Evolutionary conservation across 768 basidiomycete species (phyloP).

Genomic region (Podaxis sp.): DNA sequence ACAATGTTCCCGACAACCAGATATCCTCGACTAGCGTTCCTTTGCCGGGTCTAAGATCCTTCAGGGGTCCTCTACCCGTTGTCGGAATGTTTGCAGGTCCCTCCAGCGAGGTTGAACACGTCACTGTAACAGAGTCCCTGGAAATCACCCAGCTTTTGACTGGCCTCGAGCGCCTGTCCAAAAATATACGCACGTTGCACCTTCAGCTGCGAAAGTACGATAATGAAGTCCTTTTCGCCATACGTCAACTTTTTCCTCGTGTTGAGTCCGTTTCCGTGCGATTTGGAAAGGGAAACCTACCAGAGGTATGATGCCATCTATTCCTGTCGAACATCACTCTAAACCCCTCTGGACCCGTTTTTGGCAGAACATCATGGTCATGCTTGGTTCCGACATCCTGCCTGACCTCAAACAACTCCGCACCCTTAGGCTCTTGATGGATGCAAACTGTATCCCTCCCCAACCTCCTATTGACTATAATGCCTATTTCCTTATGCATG

Average conservation of each 20-base stretch:
- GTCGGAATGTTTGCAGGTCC: constrained; percentile 16
- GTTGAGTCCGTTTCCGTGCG: constrained; percentile 18
- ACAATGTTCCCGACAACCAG: constrained; percentile 24
- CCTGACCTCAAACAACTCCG: constrained; percentile 20
- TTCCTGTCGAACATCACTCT: not conserved
- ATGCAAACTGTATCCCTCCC: constrained; percentile 11
- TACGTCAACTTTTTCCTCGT: constrained; percentile 20
- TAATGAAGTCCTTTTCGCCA: constrained; percentile 26
- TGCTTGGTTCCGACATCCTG: constrained; percentile 25
- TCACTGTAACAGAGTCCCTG: constrained; percentile 19
- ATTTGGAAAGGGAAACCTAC: constrained; percentile 19
- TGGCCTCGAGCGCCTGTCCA: constrained; percentile 20
- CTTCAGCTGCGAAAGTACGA: constrained; percentile 24
- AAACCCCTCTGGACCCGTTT: not conserved
- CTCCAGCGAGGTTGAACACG: constrained; percentile 15
- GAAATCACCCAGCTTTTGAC: constrained; percentile 15
- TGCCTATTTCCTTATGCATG: constrained; percentile 8
- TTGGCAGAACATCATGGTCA: constrained; percentile 24
- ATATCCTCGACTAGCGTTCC: constrained; percentile 18
- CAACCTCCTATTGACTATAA: constrained; percentile 10
- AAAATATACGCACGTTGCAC: constrained; percentile 18
- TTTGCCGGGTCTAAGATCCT: constrained; percentile 20
- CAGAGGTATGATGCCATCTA: constrained; percentile 17
- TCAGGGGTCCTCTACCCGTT: constrained; percentile 23
- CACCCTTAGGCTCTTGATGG: constrained; percentile 19